A percentile compares a stretch with the other conserved stretches of the same genome.
phyloP scores from a whole-genome alignment of 2,329 filamentous ascomycete species.

The Penicillium sclerotiorum region DNA sequence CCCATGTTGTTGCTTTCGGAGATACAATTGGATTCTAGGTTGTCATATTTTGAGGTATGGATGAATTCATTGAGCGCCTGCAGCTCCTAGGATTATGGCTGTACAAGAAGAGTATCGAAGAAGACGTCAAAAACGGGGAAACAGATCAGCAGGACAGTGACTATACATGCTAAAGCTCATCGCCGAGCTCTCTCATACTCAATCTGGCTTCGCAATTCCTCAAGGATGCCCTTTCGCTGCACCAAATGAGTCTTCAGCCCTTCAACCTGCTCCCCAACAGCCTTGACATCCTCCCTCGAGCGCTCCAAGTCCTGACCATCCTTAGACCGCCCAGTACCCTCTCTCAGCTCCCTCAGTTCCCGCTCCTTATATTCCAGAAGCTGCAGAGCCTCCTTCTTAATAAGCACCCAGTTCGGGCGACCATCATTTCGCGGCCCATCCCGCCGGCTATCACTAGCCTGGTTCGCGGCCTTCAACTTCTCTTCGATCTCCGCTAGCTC shows the following conservation, averaged over 20 bases:
- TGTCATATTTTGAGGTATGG: background rate
- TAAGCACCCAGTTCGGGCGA: constrained; percentile 81
- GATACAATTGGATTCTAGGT: too few species aligned
- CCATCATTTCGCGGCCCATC: constrained; percentile 61
- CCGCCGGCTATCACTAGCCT: constrained; percentile 66
- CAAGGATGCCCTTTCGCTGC: constrained; percentile 73
- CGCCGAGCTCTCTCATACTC: constrained; percentile 75
- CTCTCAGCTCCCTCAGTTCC: constrained; percentile 72
- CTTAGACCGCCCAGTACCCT: constrained; percentile 57
- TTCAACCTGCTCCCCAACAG: constrained; percentile 92
- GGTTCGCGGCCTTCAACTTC: constrained; percentile 82
- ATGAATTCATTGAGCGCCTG: constrained; percentile 34
- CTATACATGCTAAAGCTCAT: constrained; percentile 26
- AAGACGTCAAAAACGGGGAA: constrained; percentile 13
- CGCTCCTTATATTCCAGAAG: constrained; percentile 90
- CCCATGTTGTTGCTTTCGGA: too few species aligned
- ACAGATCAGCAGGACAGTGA: too few species aligned
- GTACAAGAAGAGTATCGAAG: constrained; percentile 26
- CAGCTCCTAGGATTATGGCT: constrained; percentile 38
- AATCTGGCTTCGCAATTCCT: constrained; percentile 77
- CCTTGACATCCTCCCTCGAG: constrained; percentile 81
- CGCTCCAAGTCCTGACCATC: constrained; percentile 73
- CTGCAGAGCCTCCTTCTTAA: constrained; percentile 93
- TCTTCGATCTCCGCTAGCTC: constrained; percentile 86
- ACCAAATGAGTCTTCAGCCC: constrained; percentile 81